Evolutionary conservation across 768 basidiomycete species (phyloP).

Genomic region (Tylopilus balloui): DNA sequence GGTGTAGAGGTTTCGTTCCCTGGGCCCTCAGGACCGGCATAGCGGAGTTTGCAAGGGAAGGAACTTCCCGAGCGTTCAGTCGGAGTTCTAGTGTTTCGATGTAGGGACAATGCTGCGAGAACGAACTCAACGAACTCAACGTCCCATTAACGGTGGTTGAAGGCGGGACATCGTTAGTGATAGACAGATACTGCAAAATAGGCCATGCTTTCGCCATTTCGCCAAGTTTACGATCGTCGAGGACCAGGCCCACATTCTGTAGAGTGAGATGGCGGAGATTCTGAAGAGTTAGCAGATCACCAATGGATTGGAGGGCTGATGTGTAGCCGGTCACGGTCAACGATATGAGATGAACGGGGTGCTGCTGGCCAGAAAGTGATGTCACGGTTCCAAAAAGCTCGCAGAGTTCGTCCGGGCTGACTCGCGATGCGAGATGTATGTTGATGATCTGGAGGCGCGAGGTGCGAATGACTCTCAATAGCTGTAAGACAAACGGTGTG

Average conservation of each 20-base stretch:
- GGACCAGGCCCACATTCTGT: conserved; percentile 9
- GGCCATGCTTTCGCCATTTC: conserved; percentile 21
- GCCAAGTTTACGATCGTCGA: conserved; percentile 11
- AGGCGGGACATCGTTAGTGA: conserved; percentile 13
- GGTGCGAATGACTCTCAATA: conserved; percentile 7
- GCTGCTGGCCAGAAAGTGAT: conserved; percentile 8
- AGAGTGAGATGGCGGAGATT: conserved; percentile 13
- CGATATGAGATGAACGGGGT: conserved; percentile 7
- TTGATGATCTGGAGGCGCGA: conserved; percentile 15
- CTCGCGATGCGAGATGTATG: conserved; percentile 12
- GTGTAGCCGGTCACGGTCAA: conserved; percentile 12
- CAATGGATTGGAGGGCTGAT: conserved; percentile 10
- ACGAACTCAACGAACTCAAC: conserved; percentile 7
- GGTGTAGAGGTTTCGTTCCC: neutral
- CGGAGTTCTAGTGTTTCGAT: conserved; percentile 15
- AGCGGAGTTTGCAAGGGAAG: neutral
- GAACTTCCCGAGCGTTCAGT: conserved; percentile 19
- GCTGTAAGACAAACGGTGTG: neutral
- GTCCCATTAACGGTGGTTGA: conserved; percentile 6
- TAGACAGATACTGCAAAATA: conserved; percentile 13
- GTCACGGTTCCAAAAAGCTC: conserved; percentile 5
- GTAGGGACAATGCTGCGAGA: conserved; percentile 16
- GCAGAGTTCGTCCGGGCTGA: conserved; percentile 4
- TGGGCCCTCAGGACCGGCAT: neutral
- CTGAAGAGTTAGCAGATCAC: conserved; percentile 2